Evolutionary conservation across 495 filamentous ascomycete genomes (phyloP), one percentile per base, ranked within the genome.

Genomic region (Ascodesmis nigricans): DNA sequence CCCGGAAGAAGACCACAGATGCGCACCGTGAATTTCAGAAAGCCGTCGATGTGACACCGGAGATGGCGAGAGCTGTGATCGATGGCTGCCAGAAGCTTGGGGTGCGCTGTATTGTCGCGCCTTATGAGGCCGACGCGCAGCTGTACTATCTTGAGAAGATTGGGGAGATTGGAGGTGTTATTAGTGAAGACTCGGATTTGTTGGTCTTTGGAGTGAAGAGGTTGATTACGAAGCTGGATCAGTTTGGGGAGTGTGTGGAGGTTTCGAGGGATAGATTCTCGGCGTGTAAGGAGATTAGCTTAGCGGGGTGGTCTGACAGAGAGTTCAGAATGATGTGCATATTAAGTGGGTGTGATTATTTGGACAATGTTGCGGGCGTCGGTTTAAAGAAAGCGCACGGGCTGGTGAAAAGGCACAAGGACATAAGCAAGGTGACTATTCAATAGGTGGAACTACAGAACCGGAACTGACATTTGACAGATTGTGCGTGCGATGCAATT

Each of bases 281-380:
- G 21, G 71, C 75, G 25, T 90, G 81, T 40, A 73, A 74, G 28
- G 84, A 92, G 38, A 66, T 95, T 25, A 90, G 71, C 32, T 55
- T 99, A 11, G 73, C 78, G 8, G 84, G 82, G 9, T 99, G 87
- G 84, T 75, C 77, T 2, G 80, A 93, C 54, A 62, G 59, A 4
- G 78, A 93, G 36, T 99, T 99, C 46, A 65, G 90, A 30, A 71
- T 64, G 14, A 99, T 99, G 90, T 81, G 83, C 32, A 95, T 99
- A 34, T 51, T 99, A 14, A 91, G 81, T 52, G 90, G 90, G n/a
- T 99, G 90, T 54, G 90, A 99, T 52, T 99, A 99, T 54, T 64
- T 95, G 31, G 62, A 71, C 4, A 75, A 71, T 43, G 78, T 95
- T 39, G 68, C 65, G 25, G 75, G 71, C 29, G 68, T 99, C 64